Base-by-base conservation (phyloP, 345 rosid genomes). In the Pistacia vera region DNA sequence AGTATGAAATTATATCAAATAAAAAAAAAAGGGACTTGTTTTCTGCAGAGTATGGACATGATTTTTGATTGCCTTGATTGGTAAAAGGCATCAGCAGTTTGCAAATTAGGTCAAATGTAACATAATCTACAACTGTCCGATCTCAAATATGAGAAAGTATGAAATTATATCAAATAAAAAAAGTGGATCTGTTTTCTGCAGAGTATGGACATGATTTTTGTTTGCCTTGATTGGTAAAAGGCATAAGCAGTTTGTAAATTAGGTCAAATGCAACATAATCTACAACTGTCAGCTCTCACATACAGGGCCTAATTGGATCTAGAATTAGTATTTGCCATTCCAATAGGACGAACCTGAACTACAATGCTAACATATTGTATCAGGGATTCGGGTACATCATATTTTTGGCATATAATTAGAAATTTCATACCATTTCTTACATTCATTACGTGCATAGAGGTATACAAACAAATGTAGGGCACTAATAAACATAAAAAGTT, bases 401-500 rank as follows among this genome's bases (percentile, higher is more conserved):
- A 25, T 13, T 48, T 55, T 38, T 22, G 2, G 48, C 48, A 55
- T 35, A 55, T 55, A 54, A 0, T 14, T 35, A 8, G 18, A 9
- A 46, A 36, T 35, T 18, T 36, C 38, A 57, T 22, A 58, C 59
- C 17, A 70, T 33, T 33, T 55, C 17, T 4, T 11, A 36, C 51
- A 57, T 36, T 18, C 52, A 36, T 2, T 56, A 57, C 16, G 9
- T 4, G 46, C 22, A 76, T 28, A 20, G 57, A 76, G 25, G 16
- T 55, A 58, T 56, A 46, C 55, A 70, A 51, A 25, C 18, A 41
- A 51, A 62, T 70, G 59, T 57, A 49, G 11, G 75, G 79, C 35
- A 66, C 70, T 20, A 28, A 55, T 66, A 68, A 77, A 75, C 36
- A 22, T 22, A 22, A 77, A 46, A 63, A 68, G 41, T 77, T 35